Evolutionary conservation across 2,329 filamentous ascomycete species (phyloP), one percentile per base, ranked within the genome.

Genomic region (Claviceps sp.): DNA sequence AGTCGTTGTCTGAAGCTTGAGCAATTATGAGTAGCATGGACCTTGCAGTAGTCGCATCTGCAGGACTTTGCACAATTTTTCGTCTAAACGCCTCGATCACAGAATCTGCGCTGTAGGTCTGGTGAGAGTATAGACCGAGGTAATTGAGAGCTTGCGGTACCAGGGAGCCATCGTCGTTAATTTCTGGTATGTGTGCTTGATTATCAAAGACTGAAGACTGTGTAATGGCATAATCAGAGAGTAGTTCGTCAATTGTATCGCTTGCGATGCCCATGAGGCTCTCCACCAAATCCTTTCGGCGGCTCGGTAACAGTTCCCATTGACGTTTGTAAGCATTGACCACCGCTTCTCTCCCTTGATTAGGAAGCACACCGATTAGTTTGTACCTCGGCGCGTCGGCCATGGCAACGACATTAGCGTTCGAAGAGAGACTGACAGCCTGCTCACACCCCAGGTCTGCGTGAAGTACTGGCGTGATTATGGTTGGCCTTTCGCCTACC

Each of bases 291-390:
- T 58, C 56, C 34, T 58, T 60, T 17, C 64, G 55, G 23, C 60
- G 61, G 11, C 47, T 61, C 2, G 67, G 65, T 5, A 64, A 9
- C 8, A 68, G 55, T 4, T 69, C 64, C 68, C 68, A 70, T 48
- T 70, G 68, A n/a, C 66, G 60, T 42, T 63, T 66, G 53, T 70
- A 70, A n/a, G 68, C 66, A 56, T 65, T 68, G 47, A 62, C 66
- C 11, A 69, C 55, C 14, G 66, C 59, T 49, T 68, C 66, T 22
- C 62, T 61, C 2, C 58, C 36, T 48, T 68, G 66, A 8, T 63
- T 61, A 1, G 69, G 69, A 14, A 71, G 50, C 1, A 70, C 62
- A 8, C 69, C 69, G 14, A 71, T 53, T 4, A 66, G 51, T 38
- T 58, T 66, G 52, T 71, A 71, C 16, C 64, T 60, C 4, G 62